Base-by-base conservation (phyloP, 1,284 basidiomycete genomes). In the Cutaneotrichosporon sp. region DNA sequence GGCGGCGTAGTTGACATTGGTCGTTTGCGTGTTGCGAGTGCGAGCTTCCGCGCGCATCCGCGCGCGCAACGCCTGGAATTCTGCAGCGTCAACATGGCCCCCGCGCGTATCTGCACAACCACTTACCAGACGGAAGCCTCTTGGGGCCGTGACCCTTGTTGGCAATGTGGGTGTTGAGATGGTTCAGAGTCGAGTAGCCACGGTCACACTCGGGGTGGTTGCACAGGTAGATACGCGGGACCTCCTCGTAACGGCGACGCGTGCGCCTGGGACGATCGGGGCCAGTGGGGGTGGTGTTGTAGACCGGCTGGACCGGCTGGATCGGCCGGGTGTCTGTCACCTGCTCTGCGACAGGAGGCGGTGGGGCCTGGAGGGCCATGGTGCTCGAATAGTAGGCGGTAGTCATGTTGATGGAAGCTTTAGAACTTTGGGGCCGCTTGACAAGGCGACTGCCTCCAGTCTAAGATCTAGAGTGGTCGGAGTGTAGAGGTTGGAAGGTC, bases 131-230 rank as follows among this genome's bases (percentile, higher is more conserved):
- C 6, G 83, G 83, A 27, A 82, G 74, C 18, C 83, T 72, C 69
- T 84, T 84, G 38, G 81, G 77, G 7, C 84, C 84, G 65, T 85
- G 84, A 72, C 83, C 84, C 69, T 84, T 83, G 81, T 84, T 83
- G 20, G 78, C 80, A 24, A 84, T 83, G 70, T 85, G 84, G 22
- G 83, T 83, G 60, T 85, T 85, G 64, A 85, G 71, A 68, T 85
- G 83, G 68, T 85, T 84, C 55, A 85, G 71, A 0, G 81, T 83
- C 33, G 81, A 81, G 60, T 83, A 83, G 31, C 79, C 74, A 74
- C 84, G 84, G 42, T 82, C 80, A 70, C 84, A 85, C 1, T 83
- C 83, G 10, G 81, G 80, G 69, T 79, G 84, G 55, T 80, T 81
- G 73, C 84, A 85, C 24, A 73, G 69, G 69, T 85, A 85, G 54